Evolutionary conservation across 2,329 filamentous ascomycete genomes (phyloP), one percentile per base, ranked within the genome.

Genomic region (Paraphoma chrysanthemicola): DNA sequence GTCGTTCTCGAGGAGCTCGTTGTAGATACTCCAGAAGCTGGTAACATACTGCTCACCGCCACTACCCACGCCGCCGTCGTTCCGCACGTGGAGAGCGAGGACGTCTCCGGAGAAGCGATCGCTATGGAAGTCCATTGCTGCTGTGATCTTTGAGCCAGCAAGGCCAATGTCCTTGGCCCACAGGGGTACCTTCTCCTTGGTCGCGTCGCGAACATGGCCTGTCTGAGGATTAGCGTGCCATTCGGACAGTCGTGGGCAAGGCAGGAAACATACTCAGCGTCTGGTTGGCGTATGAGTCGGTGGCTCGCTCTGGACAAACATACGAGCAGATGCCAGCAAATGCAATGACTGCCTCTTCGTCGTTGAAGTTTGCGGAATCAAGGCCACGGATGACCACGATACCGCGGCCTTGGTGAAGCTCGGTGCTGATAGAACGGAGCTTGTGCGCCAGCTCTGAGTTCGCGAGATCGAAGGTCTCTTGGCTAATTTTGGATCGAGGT

Each of bases 61-160:
- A 29, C 53, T 63, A 9, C 54, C 64, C 38, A 53, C 51, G 11
- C 71, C 70, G 17, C 74, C 74, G 44, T 75, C 71, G 29, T 75
- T 66, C 8, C 72, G 59, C 6, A 77, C 70, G 57, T 76, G 68
- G 14, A 77, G 63, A 39, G 74, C 71, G 6, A 77, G 59, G 14
- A 77, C 63, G 36, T 77, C 74, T 11, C 74, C 74, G 2, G 74
- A 76, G 58, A 75, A 77, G 1, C 74, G 68, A 41, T 77, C 74
- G 49, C 66, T 71, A 55, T 77, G 74, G 44, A 74, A 77, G 43
- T 75, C 73, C 74, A 77, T 76, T 5, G 71, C 70, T 11, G 65
- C 54, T 17, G 73, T 71, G 43, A 76, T 66, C 60, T 77, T 77
- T 8, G 73, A 76, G 16, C 74, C 74, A 7, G 74, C 73, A 41